Percentiles rank a stretch among this genome's conserved stretches.
These are phyloP conservation scores for Chondrus crispus DNA, from an alignment of 23 red algal genomes.

Conservation along the genomic window DNA sequence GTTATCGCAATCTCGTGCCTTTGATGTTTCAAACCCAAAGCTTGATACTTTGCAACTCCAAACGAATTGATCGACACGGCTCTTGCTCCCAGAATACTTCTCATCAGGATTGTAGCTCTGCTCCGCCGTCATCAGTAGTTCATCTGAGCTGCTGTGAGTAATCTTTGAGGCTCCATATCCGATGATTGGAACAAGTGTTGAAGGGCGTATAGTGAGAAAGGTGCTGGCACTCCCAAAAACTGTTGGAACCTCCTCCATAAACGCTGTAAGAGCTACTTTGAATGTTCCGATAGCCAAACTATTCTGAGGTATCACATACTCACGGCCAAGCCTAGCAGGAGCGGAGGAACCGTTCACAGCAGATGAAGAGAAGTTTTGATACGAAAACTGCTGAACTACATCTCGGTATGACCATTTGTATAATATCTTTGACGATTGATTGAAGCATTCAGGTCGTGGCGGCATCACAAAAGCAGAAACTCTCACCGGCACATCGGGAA, in stretches of 20 bases:
- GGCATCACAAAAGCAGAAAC: constrained; percentile 29
- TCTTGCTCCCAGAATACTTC: not conserved
- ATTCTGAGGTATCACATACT: constrained; percentile 53
- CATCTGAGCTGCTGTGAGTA: not conserved
- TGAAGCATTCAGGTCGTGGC: constrained; percentile 36
- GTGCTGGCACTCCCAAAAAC: constrained; percentile 31
- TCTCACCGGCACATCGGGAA: constrained; percentile 41
- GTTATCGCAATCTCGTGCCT: not conserved
- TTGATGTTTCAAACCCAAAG: not conserved
- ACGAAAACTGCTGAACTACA: not conserved
- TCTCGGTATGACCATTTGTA: constrained; percentile 36
- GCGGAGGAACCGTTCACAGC: not conserved
- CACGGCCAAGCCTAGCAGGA: constrained; percentile 20
- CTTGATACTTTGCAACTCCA: constrained; percentile 36
- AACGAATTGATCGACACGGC: not conserved
- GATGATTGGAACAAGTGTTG: constrained; percentile 27
- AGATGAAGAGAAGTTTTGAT: not conserved
- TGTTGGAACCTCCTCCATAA: constrained; percentile 31
- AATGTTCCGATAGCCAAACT: constrained; percentile 21
- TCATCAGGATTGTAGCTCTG: constrained; percentile 49
- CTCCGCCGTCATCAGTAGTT: constrained; percentile 41
- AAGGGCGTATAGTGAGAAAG: constrained; percentile 1
- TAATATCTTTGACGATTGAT: not conserved
- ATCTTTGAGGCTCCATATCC: constrained; percentile 39
- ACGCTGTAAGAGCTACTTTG: constrained; percentile 19